A percentile compares a stretch with the other conserved stretches of the same genome.
Evolutionary conservation across 1,284 basidiomycete genomes (phyloP).

Genomic region (Ganoderma lucidum): DNA sequence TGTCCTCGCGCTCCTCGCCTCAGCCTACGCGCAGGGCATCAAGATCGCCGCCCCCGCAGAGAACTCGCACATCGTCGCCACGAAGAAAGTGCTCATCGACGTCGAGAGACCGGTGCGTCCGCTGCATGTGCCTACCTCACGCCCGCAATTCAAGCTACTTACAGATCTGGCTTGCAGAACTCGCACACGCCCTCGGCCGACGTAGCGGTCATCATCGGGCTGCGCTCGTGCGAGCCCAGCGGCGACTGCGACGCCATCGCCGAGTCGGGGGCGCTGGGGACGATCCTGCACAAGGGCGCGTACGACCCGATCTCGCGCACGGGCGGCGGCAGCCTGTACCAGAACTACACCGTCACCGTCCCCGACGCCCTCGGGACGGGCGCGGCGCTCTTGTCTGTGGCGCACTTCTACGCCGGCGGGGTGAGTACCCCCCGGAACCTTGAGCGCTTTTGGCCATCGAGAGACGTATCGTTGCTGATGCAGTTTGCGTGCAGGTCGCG

Average conservation of each 20-base stretch:
- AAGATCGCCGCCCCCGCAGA: slow-evolving; percentile 47
- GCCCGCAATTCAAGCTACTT: background rate
- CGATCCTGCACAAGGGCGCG: background rate
- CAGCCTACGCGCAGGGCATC: slow-evolving; percentile 49
- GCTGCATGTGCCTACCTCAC: background rate
- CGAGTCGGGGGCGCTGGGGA: slow-evolving; percentile 5
- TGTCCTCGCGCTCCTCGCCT: slow-evolving; percentile 31
- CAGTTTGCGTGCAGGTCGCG: background rate
- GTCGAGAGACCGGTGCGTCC: slow-evolving; percentile 53
- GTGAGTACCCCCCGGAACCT: background rate
- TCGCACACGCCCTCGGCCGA: slow-evolving; percentile 3
- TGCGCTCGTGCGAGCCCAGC: slow-evolving; percentile 7
- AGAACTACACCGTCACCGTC: slow-evolving; percentile 8
- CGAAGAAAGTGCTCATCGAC: slow-evolving; percentile 49
- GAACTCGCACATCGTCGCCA: slow-evolving; percentile 44
- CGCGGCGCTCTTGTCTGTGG: slow-evolving; percentile 1
- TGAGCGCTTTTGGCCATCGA: background rate
- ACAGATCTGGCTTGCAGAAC: background rate
- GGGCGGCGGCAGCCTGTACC: slow-evolving; percentile 4
- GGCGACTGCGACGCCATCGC: slow-evolving; percentile 6
- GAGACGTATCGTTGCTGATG: background rate
- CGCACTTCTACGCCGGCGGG: slow-evolving; percentile 10
- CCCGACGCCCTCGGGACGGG: background rate
- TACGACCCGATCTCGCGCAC: slow-evolving; percentile 8
- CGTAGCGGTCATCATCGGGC: slow-evolving; percentile 9